A percentile compares a stretch with the other conserved stretches of the same genome.
Conservation (phyloP, 169 alveolate species). For the Fabrea salina region DNA sequence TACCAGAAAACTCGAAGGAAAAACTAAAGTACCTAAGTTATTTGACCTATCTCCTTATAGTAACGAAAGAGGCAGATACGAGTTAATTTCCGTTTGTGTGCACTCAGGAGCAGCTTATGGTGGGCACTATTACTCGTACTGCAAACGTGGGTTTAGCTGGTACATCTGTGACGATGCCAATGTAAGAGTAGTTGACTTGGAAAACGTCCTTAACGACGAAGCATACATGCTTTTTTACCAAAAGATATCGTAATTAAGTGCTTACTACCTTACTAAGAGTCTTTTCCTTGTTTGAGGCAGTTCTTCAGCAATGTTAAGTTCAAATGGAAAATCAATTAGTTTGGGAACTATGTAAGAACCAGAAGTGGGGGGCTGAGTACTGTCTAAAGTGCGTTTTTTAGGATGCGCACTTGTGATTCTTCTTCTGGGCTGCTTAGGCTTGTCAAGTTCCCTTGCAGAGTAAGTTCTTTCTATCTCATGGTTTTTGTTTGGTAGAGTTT, state of each 20-base stretch:
- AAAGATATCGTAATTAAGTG: neutral
- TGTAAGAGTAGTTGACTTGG: neutral
- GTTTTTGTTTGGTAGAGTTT: too few relatives aligned
- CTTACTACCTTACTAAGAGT: neutral
- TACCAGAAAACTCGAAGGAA: neutral
- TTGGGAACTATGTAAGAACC: too few relatives aligned
- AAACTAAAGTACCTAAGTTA: neutral
- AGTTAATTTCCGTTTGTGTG: neutral
- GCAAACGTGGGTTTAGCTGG: constrained; percentile 15
- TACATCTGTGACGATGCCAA: neutral
- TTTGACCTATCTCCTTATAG: neutral
- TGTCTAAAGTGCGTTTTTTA: too few relatives aligned
- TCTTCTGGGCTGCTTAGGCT: too few relatives aligned
- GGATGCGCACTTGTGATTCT: too few relatives aligned
- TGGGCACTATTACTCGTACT: constrained; percentile 14
- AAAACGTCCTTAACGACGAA: neutral
- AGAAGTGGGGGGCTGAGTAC: too few relatives aligned
- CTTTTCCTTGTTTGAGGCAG: too few relatives aligned
- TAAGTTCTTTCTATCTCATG: too few relatives aligned
- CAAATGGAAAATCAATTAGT: too few relatives aligned
- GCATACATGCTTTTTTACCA: neutral
- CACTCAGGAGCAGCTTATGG: constrained; percentile 17
- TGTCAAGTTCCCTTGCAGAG: too few relatives aligned
- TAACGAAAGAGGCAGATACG: neutral
- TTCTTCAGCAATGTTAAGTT: too few relatives aligned